These are phyloP conservation scores for Danielozyma ontarioensis DNA, from an alignment of 805 yeast species.

Conservation along the genomic window DNA sequence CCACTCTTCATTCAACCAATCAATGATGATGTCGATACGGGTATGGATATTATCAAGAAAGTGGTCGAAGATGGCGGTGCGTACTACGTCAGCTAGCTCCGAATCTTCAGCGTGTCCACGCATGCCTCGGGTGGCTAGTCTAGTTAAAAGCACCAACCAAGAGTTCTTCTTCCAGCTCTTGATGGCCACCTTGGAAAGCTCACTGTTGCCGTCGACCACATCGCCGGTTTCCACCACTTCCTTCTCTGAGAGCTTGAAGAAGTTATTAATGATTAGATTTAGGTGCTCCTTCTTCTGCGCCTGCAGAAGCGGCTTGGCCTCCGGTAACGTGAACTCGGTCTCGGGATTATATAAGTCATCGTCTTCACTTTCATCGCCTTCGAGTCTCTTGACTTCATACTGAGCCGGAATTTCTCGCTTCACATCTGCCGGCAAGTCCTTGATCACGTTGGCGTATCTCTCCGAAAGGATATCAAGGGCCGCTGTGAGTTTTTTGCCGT, in stretches of 20 bases:
- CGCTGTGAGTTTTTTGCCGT: constrained; percentile 47
- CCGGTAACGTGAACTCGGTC: constrained; percentile 48
- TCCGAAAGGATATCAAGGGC: constrained; percentile 68
- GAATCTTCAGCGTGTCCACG: constrained; percentile 18
- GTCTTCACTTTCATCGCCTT: constrained; percentile 13
- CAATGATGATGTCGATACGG: constrained; percentile 70
- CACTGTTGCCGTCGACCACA: constrained; percentile 30
- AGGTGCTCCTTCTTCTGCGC: constrained; percentile 57
- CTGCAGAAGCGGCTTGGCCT: constrained; percentile 48
- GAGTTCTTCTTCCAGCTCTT: constrained; percentile 54
- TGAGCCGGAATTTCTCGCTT: constrained; percentile 1
- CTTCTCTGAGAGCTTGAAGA: constrained; percentile 43
- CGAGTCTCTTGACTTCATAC: background rate
- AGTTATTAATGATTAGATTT: constrained; percentile 52
- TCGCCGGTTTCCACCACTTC: constrained; percentile 8
- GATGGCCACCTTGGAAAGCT: constrained; percentile 55
- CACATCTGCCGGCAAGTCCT: constrained; percentile 6
- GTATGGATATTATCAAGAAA: constrained; percentile 68
- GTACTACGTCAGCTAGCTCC: constrained; percentile 52
- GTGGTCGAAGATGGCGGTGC: constrained; percentile 68
- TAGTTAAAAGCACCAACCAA: constrained; percentile 70
- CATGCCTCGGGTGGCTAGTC: constrained; percentile 82
- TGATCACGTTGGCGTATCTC: constrained; percentile 50
- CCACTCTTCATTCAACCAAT: constrained; percentile 98
- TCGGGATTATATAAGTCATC: constrained; percentile 28